These are phyloP conservation scores for Furcasterigmium sp. DNA, from an alignment of 2,329 filamentous ascomycete genomes.

Conservation along the genomic window DNA sequence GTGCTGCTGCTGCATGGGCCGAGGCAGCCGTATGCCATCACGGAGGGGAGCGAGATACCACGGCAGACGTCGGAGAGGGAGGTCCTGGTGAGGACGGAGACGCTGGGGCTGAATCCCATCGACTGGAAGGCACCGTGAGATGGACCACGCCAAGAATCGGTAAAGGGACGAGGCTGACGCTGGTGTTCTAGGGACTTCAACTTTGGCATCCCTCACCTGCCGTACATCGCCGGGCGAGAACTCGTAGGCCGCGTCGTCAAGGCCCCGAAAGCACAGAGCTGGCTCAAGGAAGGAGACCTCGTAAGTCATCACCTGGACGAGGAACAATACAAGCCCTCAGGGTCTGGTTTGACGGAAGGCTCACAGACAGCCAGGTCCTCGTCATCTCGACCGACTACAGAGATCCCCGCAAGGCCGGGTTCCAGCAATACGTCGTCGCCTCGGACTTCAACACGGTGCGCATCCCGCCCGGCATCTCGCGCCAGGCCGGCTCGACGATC, in stretches of 20 bases:
- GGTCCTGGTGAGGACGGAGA: slow-evolving; percentile 56
- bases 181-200: slow-evolving; percentile 53
- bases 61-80: slow-evolving; percentile 33
- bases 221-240: slow-evolving; percentile 66
- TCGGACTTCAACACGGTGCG: slow-evolving; percentile 60
- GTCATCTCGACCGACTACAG: slow-evolving; percentile 72
- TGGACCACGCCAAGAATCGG: neutral
- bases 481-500: slow-evolving; percentile 54
- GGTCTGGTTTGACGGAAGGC: neutral
- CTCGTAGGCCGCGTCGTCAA: slow-evolving; percentile 60
- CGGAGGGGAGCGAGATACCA: slow-evolving; percentile 39
- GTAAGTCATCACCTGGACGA: slow-evolving; percentile 26
- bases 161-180: neutral
- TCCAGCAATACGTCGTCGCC: slow-evolving; percentile 64
- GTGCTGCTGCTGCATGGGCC: slow-evolving; percentile 44
- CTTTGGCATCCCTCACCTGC: slow-evolving; percentile 62
- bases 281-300: slow-evolving; percentile 51
- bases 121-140: slow-evolving; percentile 67
- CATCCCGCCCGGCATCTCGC: slow-evolving; percentile 47
- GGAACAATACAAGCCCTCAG: slow-evolving; percentile 1
- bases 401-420: slow-evolving; percentile 66
- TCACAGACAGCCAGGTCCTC: slow-evolving; percentile 35
- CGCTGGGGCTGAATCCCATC: slow-evolving; percentile 70
- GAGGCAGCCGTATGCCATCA: slow-evolving; percentile 43
- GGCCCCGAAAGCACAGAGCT: slow-evolving; percentile 14